Evolutionary conservation across 2,329 filamentous ascomycete species (phyloP), one percentile per base, ranked within the genome.

Genomic region (Fusarium verrucosum): DNA sequence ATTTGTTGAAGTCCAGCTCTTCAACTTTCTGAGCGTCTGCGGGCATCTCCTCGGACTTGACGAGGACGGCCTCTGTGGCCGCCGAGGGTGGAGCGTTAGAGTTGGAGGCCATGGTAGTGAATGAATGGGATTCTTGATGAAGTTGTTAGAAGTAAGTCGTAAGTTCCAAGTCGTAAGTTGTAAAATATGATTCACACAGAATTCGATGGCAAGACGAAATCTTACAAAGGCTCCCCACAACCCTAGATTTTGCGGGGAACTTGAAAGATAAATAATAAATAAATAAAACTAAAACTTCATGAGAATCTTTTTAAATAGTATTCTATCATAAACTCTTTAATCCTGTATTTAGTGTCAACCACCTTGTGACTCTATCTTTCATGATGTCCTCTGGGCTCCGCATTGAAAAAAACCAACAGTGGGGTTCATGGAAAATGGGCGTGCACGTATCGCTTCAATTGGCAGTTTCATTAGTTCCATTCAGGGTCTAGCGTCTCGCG

Each of bases 1-100:
- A 87, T 49, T 90, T 84, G 80, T 97, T 90, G 80, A 98, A 99
- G 75, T 99, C 94, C 62, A 98, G 86, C 71, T 97, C 95, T 74
- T 91, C 87, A 32, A 99, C 94, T 74, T 92, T 86, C 68, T 89
- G 87, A n/a, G 92, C 87, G 42, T 85, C 89, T 51, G 88, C 84
- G 16, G 94, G 92, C 75, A 97, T 88, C 51, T 92, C 90, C 55
- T 91, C 89, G 2, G 94, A 97, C 45, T 89, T 84, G 69, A 94
- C 90, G 47, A 98, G 83, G 42, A 98, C 94, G 26, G 94, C 94
- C 75, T 91, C 87, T 43, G 89, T 92, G 54, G 88, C 89, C 62
- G 83, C 83, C 11, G 82, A 74, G 7, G 89, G 89, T n/a, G 85
- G 83, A 23, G 75, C 75, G 70, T 81, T 78, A 26, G 35, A 38